These are phyloP conservation scores for Uncinocarpus reesii DNA, from an alignment of 2,329 filamentous ascomycete species.

Conservation along the genomic window DNA sequence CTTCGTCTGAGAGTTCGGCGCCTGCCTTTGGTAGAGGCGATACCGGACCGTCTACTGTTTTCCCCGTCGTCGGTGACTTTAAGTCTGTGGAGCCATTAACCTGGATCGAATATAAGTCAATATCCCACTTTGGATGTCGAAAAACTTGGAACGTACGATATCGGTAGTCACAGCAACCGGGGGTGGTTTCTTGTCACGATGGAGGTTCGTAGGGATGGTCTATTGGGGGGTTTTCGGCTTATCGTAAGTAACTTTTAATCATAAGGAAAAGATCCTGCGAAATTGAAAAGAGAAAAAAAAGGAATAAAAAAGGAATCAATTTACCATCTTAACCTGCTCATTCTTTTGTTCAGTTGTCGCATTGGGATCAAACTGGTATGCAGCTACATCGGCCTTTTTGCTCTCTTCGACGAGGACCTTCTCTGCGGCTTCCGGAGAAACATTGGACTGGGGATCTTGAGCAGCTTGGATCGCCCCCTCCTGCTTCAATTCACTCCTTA, in stretches of 20 bases:
- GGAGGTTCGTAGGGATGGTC: slow-evolving; percentile 41
- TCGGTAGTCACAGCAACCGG: slow-evolving; percentile 59
- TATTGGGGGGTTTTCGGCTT: slow-evolving; percentile 1
- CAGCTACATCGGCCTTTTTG: slow-evolving; percentile 64
- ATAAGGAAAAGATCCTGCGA: not conserved
- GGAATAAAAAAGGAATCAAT: slow-evolving; percentile 28
- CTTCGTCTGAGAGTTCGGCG: slow-evolving; percentile 45
- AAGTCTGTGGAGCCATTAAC: slow-evolving; percentile 61
- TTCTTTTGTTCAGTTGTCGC: slow-evolving; percentile 75
- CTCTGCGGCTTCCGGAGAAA: slow-evolving; percentile 62
- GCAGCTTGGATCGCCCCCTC: slow-evolving; percentile 72
- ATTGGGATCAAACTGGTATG: slow-evolving; percentile 79
- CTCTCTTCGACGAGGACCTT: slow-evolving; percentile 66
- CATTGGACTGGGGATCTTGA: slow-evolving; percentile 50
- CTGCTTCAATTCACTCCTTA: slow-evolving; percentile 61
- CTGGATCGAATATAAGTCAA: slow-evolving; percentile 22
- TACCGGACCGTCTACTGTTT: slow-evolving; percentile 42
- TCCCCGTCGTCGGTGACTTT: slow-evolving; percentile 48
- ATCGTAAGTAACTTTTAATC: not conserved
- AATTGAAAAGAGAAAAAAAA: slow-evolving; percentile 5
- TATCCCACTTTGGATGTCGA: not conserved
- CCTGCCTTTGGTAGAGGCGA: slow-evolving; percentile 40
- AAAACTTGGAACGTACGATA: slow-evolving; percentile 38
- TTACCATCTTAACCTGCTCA: slow-evolving; percentile 64
- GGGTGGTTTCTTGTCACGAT: slow-evolving; percentile 39